phyloP scores from a whole-genome alignment of 2,329 filamentous ascomycete genomes.

The Cordyceps javanica region DNA sequence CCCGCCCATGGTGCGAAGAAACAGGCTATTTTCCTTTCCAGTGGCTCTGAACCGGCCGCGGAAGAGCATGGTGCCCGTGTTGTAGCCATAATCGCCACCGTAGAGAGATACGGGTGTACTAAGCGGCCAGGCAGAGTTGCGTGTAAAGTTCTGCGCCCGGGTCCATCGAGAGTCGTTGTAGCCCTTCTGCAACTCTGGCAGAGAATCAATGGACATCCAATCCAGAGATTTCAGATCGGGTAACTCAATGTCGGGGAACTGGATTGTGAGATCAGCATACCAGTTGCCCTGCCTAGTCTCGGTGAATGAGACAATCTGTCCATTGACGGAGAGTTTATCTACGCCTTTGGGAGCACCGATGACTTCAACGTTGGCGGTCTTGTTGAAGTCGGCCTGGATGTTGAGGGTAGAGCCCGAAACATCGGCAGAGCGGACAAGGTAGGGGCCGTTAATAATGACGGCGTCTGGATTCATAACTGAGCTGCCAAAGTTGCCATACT shows the following conservation, averaged over 20 bases:
- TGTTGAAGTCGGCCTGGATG: slow-evolving; percentile 63
- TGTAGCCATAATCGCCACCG: slow-evolving; percentile 63
- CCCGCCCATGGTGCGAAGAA: slow-evolving; percentile 55
- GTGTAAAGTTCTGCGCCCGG: slow-evolving; percentile 27
- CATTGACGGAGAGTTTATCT: slow-evolving; percentile 34
- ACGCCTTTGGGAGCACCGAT: slow-evolving; percentile 49
- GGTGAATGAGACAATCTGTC: slow-evolving; percentile 26
- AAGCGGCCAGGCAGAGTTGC: slow-evolving; percentile 24
- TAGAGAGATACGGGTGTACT: slow-evolving; percentile 60
- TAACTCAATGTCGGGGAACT: background rate
- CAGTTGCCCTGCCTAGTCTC: slow-evolving; percentile 36
- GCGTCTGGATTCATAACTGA: slow-evolving; percentile 21
- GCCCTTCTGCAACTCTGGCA: slow-evolving; percentile 15
- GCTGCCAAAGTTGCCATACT: slow-evolving; percentile 14
- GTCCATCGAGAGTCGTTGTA: slow-evolving; percentile 38
- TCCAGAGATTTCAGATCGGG: slow-evolving; percentile 2
- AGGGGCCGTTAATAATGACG: slow-evolving; percentile 54
- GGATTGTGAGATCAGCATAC: slow-evolving; percentile 19
- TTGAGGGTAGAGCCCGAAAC: slow-evolving; percentile 46
- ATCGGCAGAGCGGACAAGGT: slow-evolving; percentile 52
- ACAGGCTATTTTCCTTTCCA: slow-evolving; percentile 50
- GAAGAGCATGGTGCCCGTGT: slow-evolving; percentile 59
- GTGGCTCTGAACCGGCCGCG: slow-evolving; percentile 58
- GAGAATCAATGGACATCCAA: slow-evolving; percentile 16
- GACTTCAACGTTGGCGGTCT: slow-evolving; percentile 58